Evolutionary conservation across 495 filamentous ascomycete genomes (phyloP).

Genomic region (Neurospora sp.): DNA sequence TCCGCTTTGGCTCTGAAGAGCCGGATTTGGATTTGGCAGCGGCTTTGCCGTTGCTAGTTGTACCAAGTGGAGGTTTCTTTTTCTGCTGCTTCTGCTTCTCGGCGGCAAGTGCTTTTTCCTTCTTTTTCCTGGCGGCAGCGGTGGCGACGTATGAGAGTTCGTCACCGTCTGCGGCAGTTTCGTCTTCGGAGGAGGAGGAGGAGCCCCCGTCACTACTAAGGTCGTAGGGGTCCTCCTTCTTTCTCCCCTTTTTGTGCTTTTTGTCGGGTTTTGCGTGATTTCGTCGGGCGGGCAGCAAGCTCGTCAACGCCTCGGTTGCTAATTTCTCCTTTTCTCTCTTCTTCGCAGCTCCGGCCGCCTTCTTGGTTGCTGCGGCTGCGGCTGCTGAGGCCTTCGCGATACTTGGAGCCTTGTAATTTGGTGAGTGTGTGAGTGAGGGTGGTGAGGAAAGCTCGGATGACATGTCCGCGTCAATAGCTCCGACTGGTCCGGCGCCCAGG

Average conservation of each 20-base stretch:
- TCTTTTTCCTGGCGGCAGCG: conserved; percentile 2
- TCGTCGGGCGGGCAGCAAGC: conserved; percentile 30
- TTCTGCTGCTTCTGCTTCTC: background rate
- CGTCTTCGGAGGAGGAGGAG: conserved; percentile 17
- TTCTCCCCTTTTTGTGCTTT: conserved; percentile 13
- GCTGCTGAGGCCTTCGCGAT: conserved; percentile 7
- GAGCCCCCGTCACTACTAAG: conserved; percentile 17
- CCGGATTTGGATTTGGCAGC: background rate
- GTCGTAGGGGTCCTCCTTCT: conserved; percentile 11
- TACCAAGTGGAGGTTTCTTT: conserved; percentile 2
- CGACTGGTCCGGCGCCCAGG: background rate
- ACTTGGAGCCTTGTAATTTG: conserved; percentile 25
- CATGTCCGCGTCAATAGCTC: conserved; percentile 11
- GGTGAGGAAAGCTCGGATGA: conserved; percentile 37
- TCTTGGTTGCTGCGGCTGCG: conserved; percentile 12
- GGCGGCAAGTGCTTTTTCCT: background rate
- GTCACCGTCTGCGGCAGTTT: conserved; percentile 4
- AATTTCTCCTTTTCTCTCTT: conserved; percentile 18
- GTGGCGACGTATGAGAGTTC: conserved; percentile 28
- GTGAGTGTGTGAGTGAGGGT: conserved; percentile 41
- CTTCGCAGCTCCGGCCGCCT: conserved; percentile 8
- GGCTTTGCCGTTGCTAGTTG: conserved; percentile 4
- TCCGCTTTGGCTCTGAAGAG: background rate
- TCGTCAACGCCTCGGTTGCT: conserved; percentile 34
- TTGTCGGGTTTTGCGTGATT: conserved; percentile 1